Percentiles rank a stretch among this genome's conserved stretches.
These are phyloP conservation scores for Candida verbasci DNA, from an alignment of 805 yeast genomes.

Conservation along the genomic window DNA sequence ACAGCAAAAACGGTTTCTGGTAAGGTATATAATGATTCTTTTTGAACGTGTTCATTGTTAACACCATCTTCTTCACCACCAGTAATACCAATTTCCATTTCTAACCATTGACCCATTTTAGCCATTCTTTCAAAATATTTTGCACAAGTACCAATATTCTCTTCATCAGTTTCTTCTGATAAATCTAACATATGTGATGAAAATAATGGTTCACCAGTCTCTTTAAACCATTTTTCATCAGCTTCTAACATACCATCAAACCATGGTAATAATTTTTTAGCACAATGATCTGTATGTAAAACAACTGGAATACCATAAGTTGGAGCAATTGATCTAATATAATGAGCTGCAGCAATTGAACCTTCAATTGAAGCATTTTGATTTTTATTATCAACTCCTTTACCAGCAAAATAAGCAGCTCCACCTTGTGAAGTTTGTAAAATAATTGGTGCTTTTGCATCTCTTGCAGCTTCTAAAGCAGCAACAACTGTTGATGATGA, in stretches of 20 bases:
- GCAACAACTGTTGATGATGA: slow-evolving; percentile 86
- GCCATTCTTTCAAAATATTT: slow-evolving; percentile 93
- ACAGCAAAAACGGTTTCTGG: slow-evolving; percentile 94
- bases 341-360: slow-evolving; percentile 96
- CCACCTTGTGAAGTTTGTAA: slow-evolving; percentile 98
- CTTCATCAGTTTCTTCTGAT: slow-evolving; percentile 94
- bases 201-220: slow-evolving; percentile 91
- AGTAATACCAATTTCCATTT: slow-evolving; percentile 99
- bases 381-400: slow-evolving; percentile 92
- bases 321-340: slow-evolving; percentile 95
- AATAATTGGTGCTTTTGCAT: slow-evolving; percentile 79
- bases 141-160: slow-evolving; percentile 90
- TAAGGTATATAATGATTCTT: slow-evolving; percentile 85
- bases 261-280: slow-evolving; percentile 97
- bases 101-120: slow-evolving; percentile 95
- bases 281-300: slow-evolving; percentile 98
- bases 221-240: slow-evolving; percentile 86
- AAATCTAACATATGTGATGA: slow-evolving; percentile 99
- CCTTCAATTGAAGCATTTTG: slow-evolving; percentile 95
- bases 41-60: slow-evolving; percentile 90
- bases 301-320: slow-evolving; percentile 94
- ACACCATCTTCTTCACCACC: slow-evolving; percentile 99
- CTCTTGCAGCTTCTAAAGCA: slow-evolving; percentile 48
- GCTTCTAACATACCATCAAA: slow-evolving; percentile 96
- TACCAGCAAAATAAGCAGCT: slow-evolving; percentile 99